Conservation (phyloP, 345 rosid genomes). For the Lepidium didymum region DNA sequence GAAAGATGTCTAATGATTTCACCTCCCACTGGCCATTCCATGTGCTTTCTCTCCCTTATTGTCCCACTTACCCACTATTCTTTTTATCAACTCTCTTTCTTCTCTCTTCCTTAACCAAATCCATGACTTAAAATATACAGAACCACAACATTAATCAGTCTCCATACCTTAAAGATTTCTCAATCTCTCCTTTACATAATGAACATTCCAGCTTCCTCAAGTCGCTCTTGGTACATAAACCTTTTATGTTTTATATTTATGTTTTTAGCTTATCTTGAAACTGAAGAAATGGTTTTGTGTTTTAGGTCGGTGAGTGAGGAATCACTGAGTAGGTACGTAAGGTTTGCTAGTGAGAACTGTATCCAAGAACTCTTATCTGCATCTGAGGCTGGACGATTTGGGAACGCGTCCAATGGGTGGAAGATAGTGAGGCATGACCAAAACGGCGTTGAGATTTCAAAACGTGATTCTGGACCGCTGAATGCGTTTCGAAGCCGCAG, state of each 20-base stretch:
- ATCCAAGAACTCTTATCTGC: conserved; percentile 71
- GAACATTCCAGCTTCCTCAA: neutral
- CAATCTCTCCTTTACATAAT: neutral
- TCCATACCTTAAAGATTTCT: neutral
- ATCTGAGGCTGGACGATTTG: conserved; percentile 46
- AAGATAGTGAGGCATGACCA: conserved; percentile 37
- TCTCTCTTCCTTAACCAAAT: neutral
- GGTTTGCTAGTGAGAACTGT: conserved; percentile 72
- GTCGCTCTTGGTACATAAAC: conserved; percentile 3
- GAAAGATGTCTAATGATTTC: conserved; percentile 3
- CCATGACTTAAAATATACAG: neutral
- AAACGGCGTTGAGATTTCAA: conserved; percentile 64
- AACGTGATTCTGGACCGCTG: conserved; percentile 53
- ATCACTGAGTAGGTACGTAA: conserved; percentile 65
- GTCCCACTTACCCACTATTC: conserved; percentile 17
- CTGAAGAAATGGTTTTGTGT: neutral
- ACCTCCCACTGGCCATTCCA: conserved; percentile 7
- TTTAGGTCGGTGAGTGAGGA: conserved; percentile 72
- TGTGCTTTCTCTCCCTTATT: conserved; percentile 8
- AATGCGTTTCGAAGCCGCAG: conserved; percentile 66
- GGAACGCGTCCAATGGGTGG: conserved; percentile 59
- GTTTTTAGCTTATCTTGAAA: neutral
- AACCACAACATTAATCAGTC: neutral
- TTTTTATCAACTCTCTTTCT: conserved; percentile 1
- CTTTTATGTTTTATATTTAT: neutral